These are phyloP conservation scores for Globisporangium polare DNA, from an alignment of 352 stramenopile species.

Conservation along the genomic window DNA sequence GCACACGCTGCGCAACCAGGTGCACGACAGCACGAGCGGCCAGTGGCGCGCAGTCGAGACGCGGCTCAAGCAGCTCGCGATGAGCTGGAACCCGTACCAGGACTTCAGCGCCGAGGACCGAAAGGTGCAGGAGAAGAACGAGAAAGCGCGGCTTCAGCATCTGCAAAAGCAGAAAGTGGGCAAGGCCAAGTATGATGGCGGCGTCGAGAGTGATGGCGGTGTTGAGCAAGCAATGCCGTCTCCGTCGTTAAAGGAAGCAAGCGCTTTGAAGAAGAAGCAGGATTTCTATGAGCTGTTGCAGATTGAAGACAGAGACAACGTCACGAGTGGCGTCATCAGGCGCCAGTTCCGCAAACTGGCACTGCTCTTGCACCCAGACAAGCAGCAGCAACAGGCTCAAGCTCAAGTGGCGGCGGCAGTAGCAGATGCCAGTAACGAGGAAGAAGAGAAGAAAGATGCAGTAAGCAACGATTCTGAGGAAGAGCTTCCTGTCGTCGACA, in stretches of 20 bases:
- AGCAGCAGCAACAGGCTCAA: slow-evolving; percentile 27
- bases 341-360: slow-evolving; percentile 66
- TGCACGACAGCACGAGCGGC: slow-evolving; percentile 57
- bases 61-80: slow-evolving; percentile 50
- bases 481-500: slow-evolving; percentile 8
- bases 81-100: slow-evolving; percentile 79
- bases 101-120: slow-evolving; percentile 28
- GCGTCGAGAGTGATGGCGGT: not conserved
- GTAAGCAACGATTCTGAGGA: slow-evolving; percentile 1
- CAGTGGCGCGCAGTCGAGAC: slow-evolving; percentile 55
- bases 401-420: not conserved
- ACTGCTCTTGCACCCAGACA: slow-evolving; percentile 68
- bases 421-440: not conserved
- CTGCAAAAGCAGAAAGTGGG: not conserved
- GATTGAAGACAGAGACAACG: slow-evolving; percentile 21
- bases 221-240: not conserved
- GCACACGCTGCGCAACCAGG: slow-evolving; percentile 58
- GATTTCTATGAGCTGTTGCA: slow-evolving; percentile 67
- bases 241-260: not conserved
- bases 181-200: not conserved
- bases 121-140: slow-evolving; percentile 10
- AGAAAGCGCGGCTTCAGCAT: slow-evolving; percentile 10
- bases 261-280: slow-evolving; percentile 31
- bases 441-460: slow-evolving; percentile 10
- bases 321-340: slow-evolving; percentile 48